These are phyloP conservation scores for Calonectria pauciramosa DNA, from an alignment of 2,329 filamentous ascomycete species.

Conservation along the genomic window DNA sequence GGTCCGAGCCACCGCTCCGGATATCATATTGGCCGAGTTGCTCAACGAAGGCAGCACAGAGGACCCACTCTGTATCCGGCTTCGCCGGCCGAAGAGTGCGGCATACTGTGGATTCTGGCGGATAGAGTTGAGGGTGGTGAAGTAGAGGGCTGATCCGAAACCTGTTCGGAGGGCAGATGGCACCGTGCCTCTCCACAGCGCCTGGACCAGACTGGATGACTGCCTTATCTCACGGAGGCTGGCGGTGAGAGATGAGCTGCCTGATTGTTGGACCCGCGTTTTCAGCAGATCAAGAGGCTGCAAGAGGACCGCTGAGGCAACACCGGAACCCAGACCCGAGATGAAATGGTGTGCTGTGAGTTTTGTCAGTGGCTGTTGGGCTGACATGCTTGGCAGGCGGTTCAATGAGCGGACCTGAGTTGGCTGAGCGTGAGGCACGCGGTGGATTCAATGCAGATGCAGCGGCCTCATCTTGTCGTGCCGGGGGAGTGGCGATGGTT, in stretches of 20 bases:
- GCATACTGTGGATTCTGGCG: slow-evolving; percentile 71
- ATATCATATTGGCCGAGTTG: slow-evolving; percentile 86
- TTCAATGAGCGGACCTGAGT: slow-evolving; percentile 43
- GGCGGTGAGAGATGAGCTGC: slow-evolving; percentile 72
- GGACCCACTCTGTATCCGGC: slow-evolving; percentile 57
- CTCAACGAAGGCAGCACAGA: slow-evolving; percentile 86
- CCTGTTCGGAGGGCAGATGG: slow-evolving; percentile 95
- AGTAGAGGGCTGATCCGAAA: slow-evolving; percentile 94
- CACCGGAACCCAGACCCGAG: slow-evolving; percentile 88
- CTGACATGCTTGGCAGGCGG: slow-evolving; percentile 12
- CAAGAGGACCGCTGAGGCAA: slow-evolving; percentile 89
- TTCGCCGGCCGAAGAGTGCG: slow-evolving; percentile 39
- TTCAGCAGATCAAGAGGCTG: slow-evolving; percentile 98
- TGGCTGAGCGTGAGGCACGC: slow-evolving; percentile 38
- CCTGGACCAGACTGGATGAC: slow-evolving; percentile 72
- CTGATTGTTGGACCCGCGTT: slow-evolving; percentile 93
- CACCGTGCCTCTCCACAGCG: slow-evolving; percentile 92
- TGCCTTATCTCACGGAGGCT: slow-evolving; percentile 60
- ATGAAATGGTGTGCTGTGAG: slow-evolving; percentile 83
- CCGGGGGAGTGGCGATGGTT: slow-evolving; percentile 39
- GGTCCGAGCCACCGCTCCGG: slow-evolving; percentile 86
- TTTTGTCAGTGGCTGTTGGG: slow-evolving; percentile 29
- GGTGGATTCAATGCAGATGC: slow-evolving; percentile 34
- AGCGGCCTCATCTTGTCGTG: slow-evolving; percentile 38
- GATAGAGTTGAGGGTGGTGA: slow-evolving; percentile 87